Conservation (phyloP, 805 yeast genomes). For the Candida palmyrensis region DNA sequence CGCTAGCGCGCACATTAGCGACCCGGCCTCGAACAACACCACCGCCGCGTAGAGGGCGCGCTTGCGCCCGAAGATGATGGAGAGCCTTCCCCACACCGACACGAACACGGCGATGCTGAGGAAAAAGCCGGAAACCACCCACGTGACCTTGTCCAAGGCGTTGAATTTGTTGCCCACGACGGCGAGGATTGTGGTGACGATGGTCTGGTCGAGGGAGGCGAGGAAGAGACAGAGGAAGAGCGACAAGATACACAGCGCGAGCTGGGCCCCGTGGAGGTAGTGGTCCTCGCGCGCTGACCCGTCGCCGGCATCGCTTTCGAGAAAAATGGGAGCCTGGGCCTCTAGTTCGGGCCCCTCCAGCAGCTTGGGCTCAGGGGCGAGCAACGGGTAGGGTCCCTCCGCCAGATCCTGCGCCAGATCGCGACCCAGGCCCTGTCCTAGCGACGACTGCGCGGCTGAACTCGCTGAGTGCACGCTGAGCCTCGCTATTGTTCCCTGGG, state of each 20-base stretch:
- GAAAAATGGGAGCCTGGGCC: too few relatives aligned
- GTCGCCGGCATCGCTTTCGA: slow-evolving; percentile 40
- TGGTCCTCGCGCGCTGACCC: slow-evolving; percentile 37
- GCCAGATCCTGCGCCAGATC: too few relatives aligned
- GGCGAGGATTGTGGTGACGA: slow-evolving; percentile 29
- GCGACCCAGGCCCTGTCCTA: too few relatives aligned
- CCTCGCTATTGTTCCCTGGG: too few relatives aligned
- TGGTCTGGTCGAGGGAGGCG: slow-evolving; percentile 36
- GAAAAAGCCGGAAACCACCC: slow-evolving; percentile 35
- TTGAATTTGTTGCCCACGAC: slow-evolving; percentile 32
- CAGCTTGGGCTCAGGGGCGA: too few relatives aligned
- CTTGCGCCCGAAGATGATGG: slow-evolving; percentile 34
- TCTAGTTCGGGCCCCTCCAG: too few relatives aligned
- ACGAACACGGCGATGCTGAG: slow-evolving; percentile 28
- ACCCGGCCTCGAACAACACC: slow-evolving; percentile 27
- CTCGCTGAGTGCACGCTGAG: too few relatives aligned
- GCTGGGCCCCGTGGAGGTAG: slow-evolving; percentile 23
- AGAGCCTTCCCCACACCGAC: slow-evolving; percentile 31
- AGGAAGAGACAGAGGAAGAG: slow-evolving; percentile 27
- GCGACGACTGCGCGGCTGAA: too few relatives aligned
- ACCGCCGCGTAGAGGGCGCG: slow-evolving; percentile 19
- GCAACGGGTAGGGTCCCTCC: too few relatives aligned
- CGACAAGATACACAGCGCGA: slow-evolving; percentile 21
- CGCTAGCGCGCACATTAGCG: slow-evolving; percentile 34
- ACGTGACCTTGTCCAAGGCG: slow-evolving; percentile 28